A percentile compares a stretch with the other conserved stretches of the same genome.
Evolutionary conservation across 2,329 filamentous ascomycete genomes (phyloP).

Genomic region (Alternaria brassicae): DNA sequence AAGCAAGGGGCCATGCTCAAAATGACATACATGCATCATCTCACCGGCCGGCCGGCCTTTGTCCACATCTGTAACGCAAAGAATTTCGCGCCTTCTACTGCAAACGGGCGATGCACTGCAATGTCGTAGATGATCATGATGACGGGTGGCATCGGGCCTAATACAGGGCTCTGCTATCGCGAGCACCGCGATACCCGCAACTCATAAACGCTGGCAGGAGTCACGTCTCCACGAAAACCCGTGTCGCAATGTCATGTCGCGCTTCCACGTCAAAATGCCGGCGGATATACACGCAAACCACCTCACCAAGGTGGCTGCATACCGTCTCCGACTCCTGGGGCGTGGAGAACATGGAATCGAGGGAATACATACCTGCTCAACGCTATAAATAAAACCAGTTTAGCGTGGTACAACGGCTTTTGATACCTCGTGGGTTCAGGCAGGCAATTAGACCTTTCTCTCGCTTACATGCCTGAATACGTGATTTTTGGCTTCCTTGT

Average conservation of each 20-base stretch:
- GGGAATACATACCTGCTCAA: conserved; percentile 4
- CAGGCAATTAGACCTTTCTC: conserved; percentile 5
- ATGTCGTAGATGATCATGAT: not conserved
- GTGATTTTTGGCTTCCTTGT: conserved; percentile 11
- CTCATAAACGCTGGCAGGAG: not conserved
- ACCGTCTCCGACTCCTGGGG: not conserved
- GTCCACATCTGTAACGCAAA: not conserved
- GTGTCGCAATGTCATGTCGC: not conserved
- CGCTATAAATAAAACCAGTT: conserved; percentile 13
- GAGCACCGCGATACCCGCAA: conserved; percentile 2
- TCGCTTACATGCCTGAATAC: conserved; percentile 9
- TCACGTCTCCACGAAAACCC: not conserved
- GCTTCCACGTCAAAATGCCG: not conserved
- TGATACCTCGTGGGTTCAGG: conserved; percentile 23
- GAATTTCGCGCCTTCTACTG: conserved; percentile 7
- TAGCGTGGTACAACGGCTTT: conserved; percentile 32
- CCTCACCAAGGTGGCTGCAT: not conserved
- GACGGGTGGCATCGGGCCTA: conserved; percentile 1
- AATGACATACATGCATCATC: not conserved
- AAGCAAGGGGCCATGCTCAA: conserved; percentile 1
- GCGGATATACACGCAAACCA: not conserved
- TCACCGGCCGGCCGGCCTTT: not conserved
- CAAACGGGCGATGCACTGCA: conserved; percentile 1
- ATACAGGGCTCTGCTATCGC: conserved; percentile 6
- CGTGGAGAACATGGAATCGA: not conserved